phyloP scores from a whole-genome alignment of 1,139 yeast species.

The Yamadazyma oceani region DNA sequence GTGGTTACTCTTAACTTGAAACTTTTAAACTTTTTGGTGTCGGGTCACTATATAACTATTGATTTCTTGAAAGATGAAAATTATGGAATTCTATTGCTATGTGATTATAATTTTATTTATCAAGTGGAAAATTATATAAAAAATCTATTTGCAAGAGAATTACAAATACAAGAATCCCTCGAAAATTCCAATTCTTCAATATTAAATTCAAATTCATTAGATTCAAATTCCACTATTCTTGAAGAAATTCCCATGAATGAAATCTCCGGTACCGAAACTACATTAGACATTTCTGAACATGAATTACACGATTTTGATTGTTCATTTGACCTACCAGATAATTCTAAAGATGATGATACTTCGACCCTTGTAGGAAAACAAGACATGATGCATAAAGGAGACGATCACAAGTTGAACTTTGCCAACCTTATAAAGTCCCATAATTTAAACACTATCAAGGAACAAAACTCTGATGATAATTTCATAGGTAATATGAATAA shows the following conservation, averaged over 20 bases:
- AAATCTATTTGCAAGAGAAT: slow-evolving; percentile 7
- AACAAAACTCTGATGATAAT: slow-evolving; percentile 19
- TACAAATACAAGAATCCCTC: slow-evolving; percentile 3
- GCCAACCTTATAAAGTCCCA: slow-evolving; percentile 5
- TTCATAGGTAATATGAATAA: slow-evolving; percentile 32
- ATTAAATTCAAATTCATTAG: slow-evolving; percentile 1
- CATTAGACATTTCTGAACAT: slow-evolving; percentile 16
- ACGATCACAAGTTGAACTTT: slow-evolving; percentile 5
- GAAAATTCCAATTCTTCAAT: slow-evolving; percentile 11
- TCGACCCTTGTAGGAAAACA: slow-evolving; percentile 8
- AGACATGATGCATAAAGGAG: slow-evolving; percentile 1
- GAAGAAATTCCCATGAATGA: slow-evolving; percentile 11
- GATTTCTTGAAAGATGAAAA: slow-evolving; percentile 35
- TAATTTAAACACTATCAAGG: slow-evolving; percentile 15
- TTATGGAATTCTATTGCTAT: slow-evolving; percentile 28
- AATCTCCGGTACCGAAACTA: slow-evolving; percentile 16
- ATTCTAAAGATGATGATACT: slow-evolving; percentile 14
- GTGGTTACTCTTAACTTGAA: slow-evolving; percentile 32
- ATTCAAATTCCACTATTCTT: slow-evolving; percentile 5
- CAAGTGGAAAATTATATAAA: slow-evolving; percentile 32
- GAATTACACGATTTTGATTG: slow-evolving; percentile 6
- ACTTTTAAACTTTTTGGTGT: slow-evolving; percentile 21
- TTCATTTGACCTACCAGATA: slow-evolving; percentile 8
- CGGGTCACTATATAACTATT: slow-evolving; percentile 17
- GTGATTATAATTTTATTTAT: slow-evolving; percentile 28